Percentiles rank a stretch among this genome's conserved stretches.
Evolutionary conservation across 129 eudicot genomes (phyloP).

Genomic region (Escallonia herrerae): DNA sequence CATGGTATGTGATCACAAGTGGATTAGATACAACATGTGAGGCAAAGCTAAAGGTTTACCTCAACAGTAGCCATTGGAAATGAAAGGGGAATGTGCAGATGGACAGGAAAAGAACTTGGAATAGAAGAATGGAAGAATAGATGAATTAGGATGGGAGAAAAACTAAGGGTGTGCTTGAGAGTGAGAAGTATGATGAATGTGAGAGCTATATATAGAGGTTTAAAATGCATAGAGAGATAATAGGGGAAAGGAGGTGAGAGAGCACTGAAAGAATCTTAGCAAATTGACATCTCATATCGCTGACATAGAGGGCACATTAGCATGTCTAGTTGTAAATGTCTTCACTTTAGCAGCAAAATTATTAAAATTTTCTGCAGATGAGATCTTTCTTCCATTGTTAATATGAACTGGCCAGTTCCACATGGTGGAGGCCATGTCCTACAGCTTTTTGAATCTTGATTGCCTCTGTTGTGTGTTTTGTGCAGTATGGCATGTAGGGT

Average conservation of each 20-base stretch:
- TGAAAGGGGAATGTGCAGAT: constrained; percentile 2
- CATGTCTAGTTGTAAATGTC: constrained; percentile 40
- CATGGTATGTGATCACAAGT: neutral
- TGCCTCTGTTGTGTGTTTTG: constrained; percentile 32
- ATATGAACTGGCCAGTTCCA: constrained; percentile 26
- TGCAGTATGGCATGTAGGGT: constrained; percentile 6
- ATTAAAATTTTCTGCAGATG: neutral
- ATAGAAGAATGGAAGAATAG: neutral
- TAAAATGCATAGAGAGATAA: neutral
- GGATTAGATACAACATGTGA: too few relatives aligned
- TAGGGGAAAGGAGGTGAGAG: constrained; percentile 1
- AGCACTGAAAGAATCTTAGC: constrained; percentile 10
- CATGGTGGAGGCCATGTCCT: constrained; percentile 45
- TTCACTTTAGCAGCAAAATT: constrained; percentile 14
- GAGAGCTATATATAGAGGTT: constrained; percentile 42
- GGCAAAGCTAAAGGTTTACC: constrained; percentile 19
- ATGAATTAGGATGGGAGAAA: neutral
- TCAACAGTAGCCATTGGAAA: constrained; percentile 51
- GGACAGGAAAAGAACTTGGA: constrained; percentile 4
- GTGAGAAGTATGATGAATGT: constrained; percentile 18
- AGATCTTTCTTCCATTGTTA: neutral
- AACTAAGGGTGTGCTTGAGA: constrained; percentile 1
- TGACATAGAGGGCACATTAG: constrained; percentile 20
- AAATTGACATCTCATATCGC: constrained; percentile 21
- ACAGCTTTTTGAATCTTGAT: constrained; percentile 30